Base-by-base conservation (phyloP, 1,284 basidiomycete species). In the Moesziomyces parantarcticus region DNA sequence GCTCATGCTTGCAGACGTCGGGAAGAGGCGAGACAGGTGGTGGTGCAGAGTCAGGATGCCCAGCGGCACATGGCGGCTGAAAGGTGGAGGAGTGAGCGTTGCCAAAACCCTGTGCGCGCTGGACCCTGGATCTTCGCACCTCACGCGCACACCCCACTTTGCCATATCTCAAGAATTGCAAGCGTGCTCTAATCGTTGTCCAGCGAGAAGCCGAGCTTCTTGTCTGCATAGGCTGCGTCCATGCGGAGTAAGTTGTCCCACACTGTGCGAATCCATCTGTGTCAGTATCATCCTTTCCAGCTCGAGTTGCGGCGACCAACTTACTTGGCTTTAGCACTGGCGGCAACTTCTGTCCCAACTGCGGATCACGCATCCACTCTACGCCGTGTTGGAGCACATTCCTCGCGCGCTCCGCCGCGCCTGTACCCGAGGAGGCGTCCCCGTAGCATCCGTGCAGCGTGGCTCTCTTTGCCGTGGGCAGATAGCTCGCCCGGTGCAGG, bases 391-490 rank as follows among this genome's bases (percentile, higher is more conserved):
- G 78, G 1, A 93, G 87, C 18, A 93, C 86, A 77, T 92, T 92
- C 39, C 91, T 85, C 6, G 91, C 91, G 1, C 92, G 88, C 4
- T 86, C 84, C 1, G 59, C 64, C 23, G 55, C 63, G 6, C 63
- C 69, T 6, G 32, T 53, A 10, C 60, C 50, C n/a, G 48, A 32
- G 25, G 48, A 50, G 2, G 61, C 63, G 32, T 72, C 66, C 1
- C 92, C 92, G 83, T 91, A 89, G 55, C 86, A 89, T 1, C 88
- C 92, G 76, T 93, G 92, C 11, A 93, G 85, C 1, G 92, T 93
- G 25, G 89, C 89, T 3, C 92, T 87, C 52, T 85, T 86, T 22
- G 84, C 81, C 29, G 82, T 81, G 1, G 88, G 85, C 66, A 87
- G 86, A 82, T 93, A 93, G 39, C 87, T 86, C 9, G 89, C 91